These are phyloP conservation scores for Sclerotinia minor DNA, from an alignment of 2,329 filamentous ascomycete species.

Conservation along the genomic window DNA sequence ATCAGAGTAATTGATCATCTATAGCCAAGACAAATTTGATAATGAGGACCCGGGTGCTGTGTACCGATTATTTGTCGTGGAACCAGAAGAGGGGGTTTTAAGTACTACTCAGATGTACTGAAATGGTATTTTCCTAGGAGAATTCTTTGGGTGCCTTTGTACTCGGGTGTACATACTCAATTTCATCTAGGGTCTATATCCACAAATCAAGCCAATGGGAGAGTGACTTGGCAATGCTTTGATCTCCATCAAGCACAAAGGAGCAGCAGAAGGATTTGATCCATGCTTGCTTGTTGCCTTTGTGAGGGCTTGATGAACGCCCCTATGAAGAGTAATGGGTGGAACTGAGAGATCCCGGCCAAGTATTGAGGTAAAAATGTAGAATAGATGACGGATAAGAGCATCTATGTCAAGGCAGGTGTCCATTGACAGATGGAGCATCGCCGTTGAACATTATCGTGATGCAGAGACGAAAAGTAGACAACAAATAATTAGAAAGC, in stretches of 20 bases:
- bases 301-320: not conserved
- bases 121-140: conserved; percentile 16
- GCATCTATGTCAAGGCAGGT: conserved; percentile 20
- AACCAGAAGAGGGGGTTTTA: conserved; percentile 15
- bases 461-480: conserved; percentile 25
- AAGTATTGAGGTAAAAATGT: not conserved
- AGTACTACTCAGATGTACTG: conserved; percentile 9
- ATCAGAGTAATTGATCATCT: not conserved
- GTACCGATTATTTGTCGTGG: conserved; percentile 21
- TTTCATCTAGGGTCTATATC: conserved; percentile 4
- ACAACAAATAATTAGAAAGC: conserved; percentile 1
- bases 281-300: conserved; percentile 4
- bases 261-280: not conserved
- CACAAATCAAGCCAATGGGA: conserved; percentile 5
- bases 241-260: conserved; percentile 4
- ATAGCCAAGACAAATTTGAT: conserved; percentile 2
- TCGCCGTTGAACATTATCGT: conserved; percentile 26
- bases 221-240: conserved; percentile 9
- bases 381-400: conserved; percentile 11
- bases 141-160: conserved; percentile 8
- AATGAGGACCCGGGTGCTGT: conserved; percentile 13
- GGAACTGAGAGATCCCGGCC: not conserved
- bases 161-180: conserved; percentile 19
- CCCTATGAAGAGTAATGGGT: not conserved
- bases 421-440: conserved; percentile 19